Conservation (phyloP, 805 yeast genomes). For the Myxozyma udenii region DNA sequence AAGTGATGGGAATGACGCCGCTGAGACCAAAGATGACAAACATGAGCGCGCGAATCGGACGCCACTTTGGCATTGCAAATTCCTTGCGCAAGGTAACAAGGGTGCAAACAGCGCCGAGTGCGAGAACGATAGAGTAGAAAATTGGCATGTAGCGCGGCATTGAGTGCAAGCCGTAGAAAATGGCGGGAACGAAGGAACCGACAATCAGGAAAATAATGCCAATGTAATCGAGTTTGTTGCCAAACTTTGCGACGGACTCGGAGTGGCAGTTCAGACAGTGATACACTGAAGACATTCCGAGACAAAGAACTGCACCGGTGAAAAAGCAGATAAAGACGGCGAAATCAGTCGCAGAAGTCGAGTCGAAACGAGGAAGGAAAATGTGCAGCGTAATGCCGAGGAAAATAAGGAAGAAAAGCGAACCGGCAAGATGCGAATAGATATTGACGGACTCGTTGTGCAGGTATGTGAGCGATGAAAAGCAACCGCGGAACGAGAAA, state of each 20-base stretch:
- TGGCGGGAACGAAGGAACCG: slow-evolving; percentile 54
- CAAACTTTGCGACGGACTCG: slow-evolving; percentile 48
- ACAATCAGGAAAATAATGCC: slow-evolving; percentile 70
- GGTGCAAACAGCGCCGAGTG: slow-evolving; percentile 61
- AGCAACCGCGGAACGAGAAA: slow-evolving; percentile 45
- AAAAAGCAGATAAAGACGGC: slow-evolving; percentile 53
- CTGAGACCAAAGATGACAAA: slow-evolving; percentile 79
- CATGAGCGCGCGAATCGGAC: slow-evolving; percentile 73
- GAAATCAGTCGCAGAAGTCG: slow-evolving; percentile 45
- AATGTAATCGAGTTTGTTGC: slow-evolving; percentile 71
- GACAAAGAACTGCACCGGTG: slow-evolving; percentile 56
- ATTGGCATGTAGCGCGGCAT: slow-evolving; percentile 35
- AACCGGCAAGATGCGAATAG: slow-evolving; percentile 54
- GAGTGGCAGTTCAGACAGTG: slow-evolving; percentile 71
- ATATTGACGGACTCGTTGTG: slow-evolving; percentile 75
- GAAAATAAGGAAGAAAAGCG: slow-evolving; percentile 30
- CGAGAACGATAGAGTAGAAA: slow-evolving; percentile 46
- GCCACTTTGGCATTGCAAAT: slow-evolving; percentile 68
- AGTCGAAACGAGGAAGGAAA: slow-evolving; percentile 31
- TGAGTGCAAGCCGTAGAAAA: slow-evolving; percentile 48
- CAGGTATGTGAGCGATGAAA: slow-evolving; percentile 50
- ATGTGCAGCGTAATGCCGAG: slow-evolving; percentile 18
- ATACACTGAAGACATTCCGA: slow-evolving; percentile 62
- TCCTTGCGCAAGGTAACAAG: slow-evolving; percentile 59
- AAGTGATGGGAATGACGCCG: slow-evolving; percentile 65